phyloP scores from a whole-genome alignment of 73 alveolate genomes.

The Paramecium octaurelia region DNA sequence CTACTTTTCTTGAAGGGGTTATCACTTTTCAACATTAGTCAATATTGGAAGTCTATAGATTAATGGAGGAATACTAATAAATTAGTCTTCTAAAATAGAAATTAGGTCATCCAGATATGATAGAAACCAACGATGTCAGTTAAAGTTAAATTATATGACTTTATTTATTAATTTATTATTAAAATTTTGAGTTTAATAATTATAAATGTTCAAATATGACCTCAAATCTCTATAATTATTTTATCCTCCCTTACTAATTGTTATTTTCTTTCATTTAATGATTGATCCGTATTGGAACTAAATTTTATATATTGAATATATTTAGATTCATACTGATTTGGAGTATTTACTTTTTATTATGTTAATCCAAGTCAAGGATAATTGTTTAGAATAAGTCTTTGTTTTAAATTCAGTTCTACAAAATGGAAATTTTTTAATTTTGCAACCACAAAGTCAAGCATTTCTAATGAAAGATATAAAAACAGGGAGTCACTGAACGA shows the following conservation, averaged over 20 bases:
- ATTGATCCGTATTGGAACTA: neutral
- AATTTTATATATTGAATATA: neutral
- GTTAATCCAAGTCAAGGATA: neutral
- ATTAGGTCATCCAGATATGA: neutral
- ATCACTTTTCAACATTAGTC: neutral
- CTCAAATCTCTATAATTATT: neutral
- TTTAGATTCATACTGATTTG: neutral
- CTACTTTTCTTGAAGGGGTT: neutral
- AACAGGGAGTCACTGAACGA: conserved; percentile 21
- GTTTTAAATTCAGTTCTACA: too few species aligned
- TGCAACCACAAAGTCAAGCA: neutral
- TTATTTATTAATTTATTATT: neutral
- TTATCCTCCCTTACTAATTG: neutral
- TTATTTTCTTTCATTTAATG: neutral
- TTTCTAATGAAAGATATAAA: neutral
- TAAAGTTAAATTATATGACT: neutral
- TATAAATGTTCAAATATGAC: neutral
- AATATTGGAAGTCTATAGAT: neutral
- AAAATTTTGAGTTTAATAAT: neutral
- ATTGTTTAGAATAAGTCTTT: neutral
- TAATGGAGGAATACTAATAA: neutral
- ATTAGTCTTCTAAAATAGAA: neutral
- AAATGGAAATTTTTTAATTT: conserved; percentile 10
- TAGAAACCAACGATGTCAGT: neutral
- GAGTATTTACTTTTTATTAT: neutral